These are phyloP conservation scores for Botryotinia narcissicola DNA, from an alignment of 2,329 filamentous ascomycete species.

Conservation along the genomic window DNA sequence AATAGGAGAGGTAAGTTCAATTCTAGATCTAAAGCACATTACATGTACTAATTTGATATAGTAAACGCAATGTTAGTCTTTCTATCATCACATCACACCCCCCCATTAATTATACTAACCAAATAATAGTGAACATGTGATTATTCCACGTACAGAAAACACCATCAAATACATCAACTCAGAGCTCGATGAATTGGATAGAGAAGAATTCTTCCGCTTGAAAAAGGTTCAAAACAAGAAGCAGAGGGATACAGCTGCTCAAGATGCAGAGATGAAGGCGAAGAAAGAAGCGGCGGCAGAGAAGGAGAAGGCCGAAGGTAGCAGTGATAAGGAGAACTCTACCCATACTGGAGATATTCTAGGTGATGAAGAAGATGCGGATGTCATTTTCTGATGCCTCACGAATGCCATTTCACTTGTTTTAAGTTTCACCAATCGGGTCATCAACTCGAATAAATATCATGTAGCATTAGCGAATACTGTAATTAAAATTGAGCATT, in stretches of 20 bases:
- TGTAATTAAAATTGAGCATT: slow-evolving; percentile 20
- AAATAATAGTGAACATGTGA: slow-evolving; percentile 72
- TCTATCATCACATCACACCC: neutral
- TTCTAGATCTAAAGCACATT: slow-evolving; percentile 3
- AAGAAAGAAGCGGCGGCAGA: slow-evolving; percentile 59
- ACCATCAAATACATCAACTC: slow-evolving; percentile 99
- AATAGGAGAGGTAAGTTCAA: slow-evolving; percentile 77
- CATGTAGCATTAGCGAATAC: slow-evolving; percentile 35
- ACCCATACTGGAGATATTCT: slow-evolving; percentile 62
- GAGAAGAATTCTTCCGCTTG: slow-evolving; percentile 95
- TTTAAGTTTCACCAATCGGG: neutral
- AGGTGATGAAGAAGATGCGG: slow-evolving; percentile 73
- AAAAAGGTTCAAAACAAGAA: slow-evolving; percentile 94
- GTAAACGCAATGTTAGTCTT: slow-evolving; percentile 84
- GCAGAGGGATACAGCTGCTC: slow-evolving; percentile 69
- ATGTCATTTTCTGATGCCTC: slow-evolving; percentile 72
- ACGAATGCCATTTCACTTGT: slow-evolving; percentile 2
- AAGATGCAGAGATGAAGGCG: slow-evolving; percentile 72
- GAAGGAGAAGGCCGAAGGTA: slow-evolving; percentile 46
- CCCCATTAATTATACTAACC: slow-evolving; percentile 23
- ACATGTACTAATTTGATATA: slow-evolving; percentile 40
- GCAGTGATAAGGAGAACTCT: slow-evolving; percentile 42
- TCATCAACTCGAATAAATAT: slow-evolving; percentile 18
- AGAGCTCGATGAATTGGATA: slow-evolving; percentile 92
- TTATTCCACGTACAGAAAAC: slow-evolving; percentile 96